Conservation (phyloP, 371 early-diverging fungal genomes). For the Lichtheimia ornata region DNA sequence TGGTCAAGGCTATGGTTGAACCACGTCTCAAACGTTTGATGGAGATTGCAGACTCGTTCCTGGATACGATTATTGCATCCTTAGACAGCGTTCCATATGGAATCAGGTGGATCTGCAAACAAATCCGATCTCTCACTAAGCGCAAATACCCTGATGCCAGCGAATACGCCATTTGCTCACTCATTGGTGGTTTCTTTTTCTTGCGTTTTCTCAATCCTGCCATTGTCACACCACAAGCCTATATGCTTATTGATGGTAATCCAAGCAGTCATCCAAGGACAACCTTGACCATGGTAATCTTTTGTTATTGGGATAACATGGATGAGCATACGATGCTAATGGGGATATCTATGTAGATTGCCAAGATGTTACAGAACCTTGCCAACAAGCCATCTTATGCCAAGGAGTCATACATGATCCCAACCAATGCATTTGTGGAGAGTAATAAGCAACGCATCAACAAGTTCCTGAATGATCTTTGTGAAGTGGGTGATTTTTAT, state of each 20-base stretch:
- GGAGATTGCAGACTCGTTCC: constrained; percentile 79
- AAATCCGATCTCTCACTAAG: constrained; percentile 86
- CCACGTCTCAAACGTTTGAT: constrained; percentile 79
- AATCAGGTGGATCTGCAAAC: constrained; percentile 95
- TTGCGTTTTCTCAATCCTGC: constrained; percentile 93
- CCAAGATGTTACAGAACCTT: constrained; percentile 90
- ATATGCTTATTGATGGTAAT: constrained; percentile 84
- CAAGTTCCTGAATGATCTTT: constrained; percentile 82
- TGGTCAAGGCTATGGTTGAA: constrained; percentile 76
- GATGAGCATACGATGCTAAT: neutral
- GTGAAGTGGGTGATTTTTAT: constrained; percentile 93
- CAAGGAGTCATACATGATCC: constrained; percentile 89
- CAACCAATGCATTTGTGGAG: constrained; percentile 84
- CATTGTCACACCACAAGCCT: constrained; percentile 90
- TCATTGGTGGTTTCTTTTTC: constrained; percentile 95
- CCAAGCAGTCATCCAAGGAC: constrained; percentile 79
- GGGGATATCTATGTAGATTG: constrained; percentile 46
- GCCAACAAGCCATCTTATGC: constrained; percentile 90
- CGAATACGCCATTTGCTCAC: constrained; percentile 83
- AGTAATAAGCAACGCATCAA: constrained; percentile 79
- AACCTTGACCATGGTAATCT: constrained; percentile 70
- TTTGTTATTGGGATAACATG: neutral
- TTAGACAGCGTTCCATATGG: constrained; percentile 89
- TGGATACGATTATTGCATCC: constrained; percentile 78
- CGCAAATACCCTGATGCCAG: constrained; percentile 85